A percentile compares a stretch with the other conserved stretches of the same genome.
phyloP scores from a whole-genome alignment of 495 filamentous ascomycete species.

The Neurospora sp. region DNA sequence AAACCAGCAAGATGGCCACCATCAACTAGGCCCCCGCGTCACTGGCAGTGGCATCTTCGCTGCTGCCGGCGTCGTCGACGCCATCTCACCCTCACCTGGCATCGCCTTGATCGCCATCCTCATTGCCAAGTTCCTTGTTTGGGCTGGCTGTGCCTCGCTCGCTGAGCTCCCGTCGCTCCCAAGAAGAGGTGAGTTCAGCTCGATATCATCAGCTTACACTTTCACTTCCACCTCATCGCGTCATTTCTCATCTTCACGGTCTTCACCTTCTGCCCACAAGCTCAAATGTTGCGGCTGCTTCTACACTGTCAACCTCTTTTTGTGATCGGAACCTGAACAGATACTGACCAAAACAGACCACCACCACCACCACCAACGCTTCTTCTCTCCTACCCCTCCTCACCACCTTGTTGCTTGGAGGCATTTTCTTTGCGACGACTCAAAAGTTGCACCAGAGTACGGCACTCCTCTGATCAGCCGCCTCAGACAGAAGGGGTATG shows the following conservation, averaged over 20 bases:
- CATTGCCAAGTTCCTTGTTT: too few species aligned
- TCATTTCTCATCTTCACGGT: not conserved
- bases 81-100: too few species aligned
- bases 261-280: not conserved
- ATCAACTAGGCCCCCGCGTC: conserved; percentile 10
- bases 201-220: not conserved
- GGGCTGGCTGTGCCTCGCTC: too few species aligned
- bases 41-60: too few species aligned
- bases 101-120: too few species aligned
- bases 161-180: conserved; percentile 27
- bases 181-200: conserved; percentile 24
- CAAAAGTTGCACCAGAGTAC: not conserved
- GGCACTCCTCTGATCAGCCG: too few species aligned
- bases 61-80: too few species aligned
- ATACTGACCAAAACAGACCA: not conserved
- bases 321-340: not conserved
- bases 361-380: not conserved
- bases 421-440: not conserved
- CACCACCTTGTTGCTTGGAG: not conserved
- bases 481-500: too few species aligned
- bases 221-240: not conserved
- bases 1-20: not conserved
- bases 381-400: not conserved
- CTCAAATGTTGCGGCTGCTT: not conserved
- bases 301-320: not conserved